These are phyloP conservation scores for Saturnispora ahearnii DNA, from an alignment of 805 yeast genomes.

Conservation along the genomic window DNA sequence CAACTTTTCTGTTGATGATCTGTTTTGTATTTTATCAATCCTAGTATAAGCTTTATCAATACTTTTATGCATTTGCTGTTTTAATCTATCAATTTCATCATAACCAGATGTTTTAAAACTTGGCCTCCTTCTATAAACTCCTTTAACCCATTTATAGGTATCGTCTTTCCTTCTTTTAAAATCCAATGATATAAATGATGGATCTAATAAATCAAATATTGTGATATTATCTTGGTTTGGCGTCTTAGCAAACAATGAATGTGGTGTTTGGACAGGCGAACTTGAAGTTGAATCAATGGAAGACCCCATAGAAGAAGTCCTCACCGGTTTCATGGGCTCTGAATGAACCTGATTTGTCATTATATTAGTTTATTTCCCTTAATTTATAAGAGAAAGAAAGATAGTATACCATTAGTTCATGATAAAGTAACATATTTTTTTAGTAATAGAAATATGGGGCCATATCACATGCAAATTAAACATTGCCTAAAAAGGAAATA, in stretches of 20 bases:
- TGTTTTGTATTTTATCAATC: slow-evolving; percentile 30
- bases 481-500: too few species aligned
- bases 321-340: not conserved
- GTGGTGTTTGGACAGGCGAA: slow-evolving; percentile 3
- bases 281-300: not conserved
- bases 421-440: too few species aligned
- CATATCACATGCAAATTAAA: too few species aligned
- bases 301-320: not conserved
- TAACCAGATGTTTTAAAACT: slow-evolving; percentile 8
- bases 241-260: slow-evolving; percentile 4
- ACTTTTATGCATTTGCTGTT: slow-evolving; percentile 18
- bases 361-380: not conserved
- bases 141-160: slow-evolving; percentile 24
- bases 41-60: slow-evolving; percentile 33
- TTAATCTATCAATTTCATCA: slow-evolving; percentile 22
- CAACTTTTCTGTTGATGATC: slow-evolving; percentile 59
- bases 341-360: not conserved
- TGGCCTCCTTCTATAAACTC: slow-evolving; percentile 13
- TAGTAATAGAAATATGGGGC: too few species aligned
- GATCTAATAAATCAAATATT: slow-evolving; percentile 26
- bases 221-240: slow-evolving; percentile 23
- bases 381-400: not conserved
- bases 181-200: slow-evolving; percentile 18
- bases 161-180: slow-evolving; percentile 19
- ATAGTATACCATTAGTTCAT: too few species aligned